Evolutionary conservation across 768 basidiomycete genomes (phyloP), one percentile per base, ranked within the genome.

Genomic region (Rhodotorula kratochvilovae): DNA sequence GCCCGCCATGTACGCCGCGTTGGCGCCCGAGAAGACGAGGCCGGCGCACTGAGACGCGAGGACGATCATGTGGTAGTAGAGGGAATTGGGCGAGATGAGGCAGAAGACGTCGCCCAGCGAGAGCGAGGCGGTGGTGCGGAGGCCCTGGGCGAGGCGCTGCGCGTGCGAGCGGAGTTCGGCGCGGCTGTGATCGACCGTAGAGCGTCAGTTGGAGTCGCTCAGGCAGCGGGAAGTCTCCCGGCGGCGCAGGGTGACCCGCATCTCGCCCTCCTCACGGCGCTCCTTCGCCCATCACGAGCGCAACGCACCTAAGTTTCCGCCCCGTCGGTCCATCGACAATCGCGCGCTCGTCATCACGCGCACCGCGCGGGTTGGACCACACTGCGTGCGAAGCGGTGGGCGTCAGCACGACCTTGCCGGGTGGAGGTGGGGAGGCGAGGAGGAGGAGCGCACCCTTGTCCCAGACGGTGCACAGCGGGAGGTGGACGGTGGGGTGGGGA

Each of bases 1-100:
- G 15, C 81, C 77, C 6, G 86, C 79, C 8, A 86, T 88, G 76
- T 90, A 92, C 0, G 87, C 88, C 1, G 90, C 88, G 54, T 81
- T 81, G 21, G 77, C 76, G 3, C 76, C 80, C 2, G 76, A 69
- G 45, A 75, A 66, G 25, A 78, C 72, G 39, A 70, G 3, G 3
- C 75, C 75, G 11, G 69, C 76, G 50, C 75, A 75, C 39, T 75
- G 76, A 1, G 54, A 61, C 4, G 67, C 71, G 33, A 76, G 17
- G 29, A 67, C 67, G 23, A 61, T 45, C 31, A 59, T 36, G 54
- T 70, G 73, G 59, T 75, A 77, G 66, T 73, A 72, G 55, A 71
- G 54, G 31, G 69, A 51, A 63, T 77, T 78, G 39, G 77, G 75
- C 19, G 75, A 78, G 61, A 78, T 66, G 43, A 70, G 35, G 66